Conservation (phyloP, 306 rosid species). For the Rubus parviflorus region DNA sequence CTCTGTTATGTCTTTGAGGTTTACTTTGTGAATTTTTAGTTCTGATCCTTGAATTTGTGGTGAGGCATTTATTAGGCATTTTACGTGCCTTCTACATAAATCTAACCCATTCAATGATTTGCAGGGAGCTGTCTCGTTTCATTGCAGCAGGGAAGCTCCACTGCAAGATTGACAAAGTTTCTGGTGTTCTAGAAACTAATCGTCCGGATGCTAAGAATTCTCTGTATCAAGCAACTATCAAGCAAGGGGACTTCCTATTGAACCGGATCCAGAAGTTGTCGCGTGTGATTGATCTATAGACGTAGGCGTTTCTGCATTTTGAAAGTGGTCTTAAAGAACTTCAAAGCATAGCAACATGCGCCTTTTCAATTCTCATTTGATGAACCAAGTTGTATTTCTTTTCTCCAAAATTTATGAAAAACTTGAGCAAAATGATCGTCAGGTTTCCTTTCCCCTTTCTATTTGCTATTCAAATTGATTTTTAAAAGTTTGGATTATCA, state of each 20-base stretch:
- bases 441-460: neutral
- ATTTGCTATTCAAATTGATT: neutral
- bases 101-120: conserved; percentile 18
- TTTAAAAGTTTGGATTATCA: neutral
- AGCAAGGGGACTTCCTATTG: conserved; percentile 94
- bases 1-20: conserved; percentile 3
- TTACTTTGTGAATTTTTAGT: neutral
- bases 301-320: conserved; percentile 12
- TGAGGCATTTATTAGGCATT: neutral
- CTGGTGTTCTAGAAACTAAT: conserved; percentile 87
- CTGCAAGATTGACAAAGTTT: conserved; percentile 96
- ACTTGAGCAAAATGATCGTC: conserved; percentile 11
- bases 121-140: conserved; percentile 97
- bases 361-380: conserved; percentile 15
- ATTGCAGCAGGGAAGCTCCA: conserved; percentile 98
- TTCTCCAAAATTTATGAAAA: conserved; percentile 18
- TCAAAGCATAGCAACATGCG: conserved; percentile 11
- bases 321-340: conserved; percentile 15
- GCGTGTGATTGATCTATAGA: conserved; percentile 79
- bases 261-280: conserved; percentile 94
- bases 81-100: neutral
- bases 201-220: conserved; percentile 97
- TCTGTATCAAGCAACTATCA: conserved; percentile 93
- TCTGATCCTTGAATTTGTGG: neutral
- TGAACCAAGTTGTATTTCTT: conserved; percentile 10